Percentiles rank a stretch among this genome's conserved stretches.
phyloP scores from a whole-genome alignment of 2,329 filamentous ascomycete genomes.

The Penicillium sp. region DNA sequence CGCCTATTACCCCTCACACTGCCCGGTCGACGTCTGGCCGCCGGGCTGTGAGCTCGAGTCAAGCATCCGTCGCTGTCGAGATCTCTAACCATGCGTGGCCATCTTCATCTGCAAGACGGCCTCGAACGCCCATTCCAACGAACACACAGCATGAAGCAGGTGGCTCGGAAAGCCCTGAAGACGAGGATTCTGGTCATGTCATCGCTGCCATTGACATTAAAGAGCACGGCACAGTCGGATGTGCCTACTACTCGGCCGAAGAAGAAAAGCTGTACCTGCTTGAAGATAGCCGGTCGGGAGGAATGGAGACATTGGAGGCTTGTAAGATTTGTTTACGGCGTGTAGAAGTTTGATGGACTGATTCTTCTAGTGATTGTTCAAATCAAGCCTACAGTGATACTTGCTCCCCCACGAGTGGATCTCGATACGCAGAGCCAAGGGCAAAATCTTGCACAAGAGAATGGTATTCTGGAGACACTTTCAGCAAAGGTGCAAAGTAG shows the following conservation, averaged over 20 bases:
- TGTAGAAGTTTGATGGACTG: background rate
- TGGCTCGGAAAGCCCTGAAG: slow-evolving; percentile 32
- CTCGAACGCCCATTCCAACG: slow-evolving; percentile 7
- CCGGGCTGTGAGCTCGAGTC: slow-evolving; percentile 4
- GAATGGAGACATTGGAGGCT: slow-evolving; percentile 62
- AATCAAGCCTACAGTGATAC: slow-evolving; percentile 55
- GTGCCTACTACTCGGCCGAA: slow-evolving; percentile 70
- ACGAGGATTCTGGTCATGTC: slow-evolving; percentile 58
- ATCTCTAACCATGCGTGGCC: slow-evolving; percentile 4
- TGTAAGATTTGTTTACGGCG: slow-evolving; percentile 24
- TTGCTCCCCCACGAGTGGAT: slow-evolving; percentile 53
- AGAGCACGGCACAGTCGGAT: slow-evolving; percentile 67
- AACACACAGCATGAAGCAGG: slow-evolving; percentile 17
- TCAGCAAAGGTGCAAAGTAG: too few relatives aligned
- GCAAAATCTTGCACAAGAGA: slow-evolving; percentile 42
- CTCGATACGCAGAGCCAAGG: slow-evolving; percentile 28
- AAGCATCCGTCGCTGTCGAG: slow-evolving; percentile 3
- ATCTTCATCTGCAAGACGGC: slow-evolving; percentile 6
- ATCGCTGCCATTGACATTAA: slow-evolving; percentile 76
- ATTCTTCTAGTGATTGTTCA: slow-evolving; percentile 52
- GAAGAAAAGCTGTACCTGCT: slow-evolving; percentile 68
- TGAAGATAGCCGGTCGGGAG: slow-evolving; percentile 66
- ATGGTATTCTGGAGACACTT: too few relatives aligned
- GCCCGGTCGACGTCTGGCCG: slow-evolving; percentile 5
- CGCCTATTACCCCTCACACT: slow-evolving; percentile 13